phyloP scores from a whole-genome alignment of 768 basidiomycete species.

The Chalciporus chontae region DNA sequence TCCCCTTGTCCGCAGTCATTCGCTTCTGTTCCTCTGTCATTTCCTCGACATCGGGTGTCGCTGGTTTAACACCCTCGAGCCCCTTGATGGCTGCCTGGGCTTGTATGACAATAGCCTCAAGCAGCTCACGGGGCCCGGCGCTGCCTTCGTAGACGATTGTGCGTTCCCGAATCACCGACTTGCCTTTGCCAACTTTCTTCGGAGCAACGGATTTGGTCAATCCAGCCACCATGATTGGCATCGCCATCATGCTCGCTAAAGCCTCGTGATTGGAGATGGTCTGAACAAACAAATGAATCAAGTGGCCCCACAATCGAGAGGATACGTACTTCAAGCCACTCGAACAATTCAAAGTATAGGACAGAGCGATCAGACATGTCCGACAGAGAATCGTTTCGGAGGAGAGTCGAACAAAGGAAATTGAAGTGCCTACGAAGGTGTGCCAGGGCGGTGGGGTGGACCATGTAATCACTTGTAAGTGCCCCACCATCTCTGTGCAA shows the following conservation, averaged over 20 bases:
- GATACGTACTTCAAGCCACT: conserved; percentile 80
- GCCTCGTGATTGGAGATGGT: conserved; percentile 93
- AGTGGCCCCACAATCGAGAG: neutral
- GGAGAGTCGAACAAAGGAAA: conserved; percentile 76
- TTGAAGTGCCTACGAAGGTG: conserved; percentile 92
- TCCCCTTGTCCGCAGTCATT: conserved; percentile 68
- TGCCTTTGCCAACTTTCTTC: conserved; percentile 46
- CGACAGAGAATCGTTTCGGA: conserved; percentile 88
- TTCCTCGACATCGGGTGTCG: conserved; percentile 50
- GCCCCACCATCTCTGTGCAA: conserved; percentile 72
- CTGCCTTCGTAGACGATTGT: conserved; percentile 88
- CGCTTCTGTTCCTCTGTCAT: conserved; percentile 90
- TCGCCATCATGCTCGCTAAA: conserved; percentile 92
- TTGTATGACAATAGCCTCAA: conserved; percentile 90
- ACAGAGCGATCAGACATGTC: conserved; percentile 89
- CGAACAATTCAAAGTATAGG: conserved; percentile 85
- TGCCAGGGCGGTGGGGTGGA: conserved; percentile 88
- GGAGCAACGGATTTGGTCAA: conserved; percentile 62
- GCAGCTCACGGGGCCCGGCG: conserved; percentile 83
- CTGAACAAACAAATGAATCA: conserved; percentile 37
- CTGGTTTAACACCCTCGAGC: conserved; percentile 58
- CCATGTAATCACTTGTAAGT: conserved; percentile 83
- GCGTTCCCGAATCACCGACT: conserved; percentile 66
- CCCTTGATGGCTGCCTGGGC: conserved; percentile 91
- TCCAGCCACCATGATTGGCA: conserved; percentile 88